Conservation (phyloP, 305 asterid genomes). For the Galium porrigens region DNA sequence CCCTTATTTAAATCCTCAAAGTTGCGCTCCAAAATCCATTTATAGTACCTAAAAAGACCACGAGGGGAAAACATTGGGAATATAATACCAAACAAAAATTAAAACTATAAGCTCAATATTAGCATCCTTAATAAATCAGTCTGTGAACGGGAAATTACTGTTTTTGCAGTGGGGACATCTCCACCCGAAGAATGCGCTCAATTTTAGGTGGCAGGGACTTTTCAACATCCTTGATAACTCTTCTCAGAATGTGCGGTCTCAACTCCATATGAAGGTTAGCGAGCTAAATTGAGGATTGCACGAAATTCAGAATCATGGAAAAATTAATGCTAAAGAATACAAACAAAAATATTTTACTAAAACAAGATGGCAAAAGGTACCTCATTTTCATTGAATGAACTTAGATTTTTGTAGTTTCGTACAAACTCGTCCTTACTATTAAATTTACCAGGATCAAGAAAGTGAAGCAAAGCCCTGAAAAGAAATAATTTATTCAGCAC, state of each 20-base stretch:
- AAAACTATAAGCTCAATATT: neutral
- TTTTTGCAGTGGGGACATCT: slow-evolving; percentile 99
- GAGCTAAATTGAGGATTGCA: slow-evolving; percentile 38
- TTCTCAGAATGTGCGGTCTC: slow-evolving; percentile 96
- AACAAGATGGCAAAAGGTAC: slow-evolving; percentile 23
- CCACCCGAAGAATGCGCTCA: slow-evolving; percentile 97
- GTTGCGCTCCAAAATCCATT: slow-evolving; percentile 98
- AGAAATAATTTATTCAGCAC: neutral
- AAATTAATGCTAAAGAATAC: neutral
- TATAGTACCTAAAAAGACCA: slow-evolving; percentile 54
- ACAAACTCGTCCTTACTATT: slow-evolving; percentile 86
- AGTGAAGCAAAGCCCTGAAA: slow-evolving; percentile 97
- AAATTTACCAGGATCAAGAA: slow-evolving; percentile 87
- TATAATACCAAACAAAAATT: neutral
- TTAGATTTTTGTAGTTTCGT: slow-evolving; percentile 83
- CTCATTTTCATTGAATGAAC: slow-evolving; percentile 85
- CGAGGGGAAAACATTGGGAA: neutral
- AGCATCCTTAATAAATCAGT: neutral
- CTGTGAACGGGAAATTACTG: slow-evolving; percentile 36
- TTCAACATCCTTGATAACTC: slow-evolving; percentile 98
- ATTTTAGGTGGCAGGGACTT: slow-evolving; percentile 98
- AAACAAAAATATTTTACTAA: neutral
- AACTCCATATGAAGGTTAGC: slow-evolving; percentile 92
- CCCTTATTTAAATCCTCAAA: slow-evolving; percentile 96
- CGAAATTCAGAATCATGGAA: slow-evolving; percentile 8